Evolutionary conservation across 768 basidiomycete species (phyloP).

Genomic region (Ramaria sp.): DNA sequence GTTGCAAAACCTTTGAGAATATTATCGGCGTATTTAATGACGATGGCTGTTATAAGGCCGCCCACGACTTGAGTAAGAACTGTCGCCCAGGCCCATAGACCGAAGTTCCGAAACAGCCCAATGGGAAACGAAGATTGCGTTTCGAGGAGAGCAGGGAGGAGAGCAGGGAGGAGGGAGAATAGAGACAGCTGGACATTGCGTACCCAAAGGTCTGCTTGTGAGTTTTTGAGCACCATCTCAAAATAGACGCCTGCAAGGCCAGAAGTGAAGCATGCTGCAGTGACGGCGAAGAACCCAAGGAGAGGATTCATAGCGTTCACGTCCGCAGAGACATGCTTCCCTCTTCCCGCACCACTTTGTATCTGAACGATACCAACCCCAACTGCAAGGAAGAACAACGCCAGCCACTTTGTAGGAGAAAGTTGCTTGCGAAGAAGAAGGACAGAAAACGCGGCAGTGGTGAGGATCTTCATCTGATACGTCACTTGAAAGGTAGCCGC

Average conservation of each 20-base stretch:
- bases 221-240: conserved; percentile 37
- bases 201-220: conserved; percentile 35
- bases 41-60: conserved; percentile 37
- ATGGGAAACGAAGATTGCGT: conserved; percentile 6
- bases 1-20: conserved; percentile 38
- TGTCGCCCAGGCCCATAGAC: conserved; percentile 36
- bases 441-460: conserved; percentile 31
- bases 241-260: conserved; percentile 43
- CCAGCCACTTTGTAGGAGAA: conserved; percentile 26
- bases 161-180: conserved; percentile 35
- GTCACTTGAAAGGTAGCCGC: conserved; percentile 41
- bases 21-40: conserved; percentile 35
- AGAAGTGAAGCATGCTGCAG: conserved; percentile 36
- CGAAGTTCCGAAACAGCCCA: conserved; percentile 31
- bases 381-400: conserved; percentile 29
- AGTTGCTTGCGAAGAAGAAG: conserved; percentile 26
- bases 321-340: not conserved
- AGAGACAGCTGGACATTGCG: conserved; percentile 39
- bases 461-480: conserved; percentile 38
- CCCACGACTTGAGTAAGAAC: conserved; percentile 37
- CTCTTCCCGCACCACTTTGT: conserved; percentile 19
- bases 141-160: conserved; percentile 27
- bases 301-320: conserved; percentile 28
- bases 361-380: conserved; percentile 37
- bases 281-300: conserved; percentile 35